Percentiles rank a stretch among this genome's conserved stretches.
phyloP scores from a whole-genome alignment of 495 filamentous ascomycete species.

The Trypethelium eluteriae region DNA sequence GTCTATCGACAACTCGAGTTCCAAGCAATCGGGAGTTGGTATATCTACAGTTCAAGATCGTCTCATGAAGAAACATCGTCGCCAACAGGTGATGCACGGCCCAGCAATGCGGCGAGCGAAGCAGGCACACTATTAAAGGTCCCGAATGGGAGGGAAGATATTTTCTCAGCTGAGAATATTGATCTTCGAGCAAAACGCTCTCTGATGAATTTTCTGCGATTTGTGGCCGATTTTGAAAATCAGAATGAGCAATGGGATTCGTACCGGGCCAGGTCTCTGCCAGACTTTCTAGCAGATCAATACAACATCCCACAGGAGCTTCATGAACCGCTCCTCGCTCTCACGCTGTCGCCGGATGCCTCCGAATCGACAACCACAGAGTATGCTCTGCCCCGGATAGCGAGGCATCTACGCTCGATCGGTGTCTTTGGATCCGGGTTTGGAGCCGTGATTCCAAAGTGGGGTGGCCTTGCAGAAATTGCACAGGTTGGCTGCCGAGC shows the following conservation, averaged over 20 bases:
- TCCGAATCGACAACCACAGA: constrained; percentile 52
- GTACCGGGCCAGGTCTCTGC: constrained; percentile 45
- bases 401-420: constrained; percentile 76
- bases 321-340: constrained; percentile 64
- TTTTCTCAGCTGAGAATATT: constrained; percentile 66
- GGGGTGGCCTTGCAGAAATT: constrained; percentile 88
- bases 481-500: constrained; percentile 88
- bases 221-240: constrained; percentile 55
- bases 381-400: constrained; percentile 59
- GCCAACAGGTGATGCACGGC: not conserved
- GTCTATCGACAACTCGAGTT: constrained; percentile 87
- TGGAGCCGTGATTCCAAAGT: constrained; percentile 77
- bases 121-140: constrained; percentile 49
- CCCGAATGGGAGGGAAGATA: constrained; percentile 78
- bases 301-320: constrained; percentile 68
- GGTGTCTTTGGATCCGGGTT: constrained; percentile 82
- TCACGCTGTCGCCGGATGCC: constrained; percentile 63
- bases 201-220: constrained; percentile 83
- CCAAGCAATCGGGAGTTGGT: constrained; percentile 90
- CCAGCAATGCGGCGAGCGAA: constrained; percentile 13
- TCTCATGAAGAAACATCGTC: not conserved
- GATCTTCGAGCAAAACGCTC: constrained; percentile 68
- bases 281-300: constrained; percentile 55
- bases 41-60: constrained; percentile 48
- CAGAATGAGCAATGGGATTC: constrained; percentile 46